These are phyloP conservation scores for Quillaja saponaria DNA, from an alignment of 306 rosid genomes.

Conservation along the genomic window DNA sequence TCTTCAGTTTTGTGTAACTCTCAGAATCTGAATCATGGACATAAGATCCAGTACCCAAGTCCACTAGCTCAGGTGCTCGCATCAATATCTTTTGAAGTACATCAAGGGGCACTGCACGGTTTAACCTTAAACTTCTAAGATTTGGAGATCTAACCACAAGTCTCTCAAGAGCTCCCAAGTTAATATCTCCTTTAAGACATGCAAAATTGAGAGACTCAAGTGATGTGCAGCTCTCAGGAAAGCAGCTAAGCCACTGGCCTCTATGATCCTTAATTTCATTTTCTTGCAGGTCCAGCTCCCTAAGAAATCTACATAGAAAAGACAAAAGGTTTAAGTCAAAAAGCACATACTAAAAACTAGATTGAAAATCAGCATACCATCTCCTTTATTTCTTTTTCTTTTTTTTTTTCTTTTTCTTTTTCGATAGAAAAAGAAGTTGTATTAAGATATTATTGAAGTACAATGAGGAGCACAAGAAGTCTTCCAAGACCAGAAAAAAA, in stretches of 20 bases:
- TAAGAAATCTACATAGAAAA: slow-evolving; percentile 52
- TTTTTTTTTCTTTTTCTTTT: too few species aligned
- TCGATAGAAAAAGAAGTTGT: too few species aligned
- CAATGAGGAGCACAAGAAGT: too few species aligned
- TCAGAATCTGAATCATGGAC: slow-evolving; percentile 54
- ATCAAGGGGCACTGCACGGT: slow-evolving; percentile 69
- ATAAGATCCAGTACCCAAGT: slow-evolving; percentile 79
- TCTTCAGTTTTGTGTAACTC: slow-evolving; percentile 43
- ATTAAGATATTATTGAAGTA: too few species aligned
- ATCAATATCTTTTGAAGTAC: slow-evolving; percentile 55
- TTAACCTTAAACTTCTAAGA: slow-evolving; percentile 72
- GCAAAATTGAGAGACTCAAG: slow-evolving; percentile 85
- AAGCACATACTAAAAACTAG: not conserved
- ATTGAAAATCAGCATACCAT: not conserved
- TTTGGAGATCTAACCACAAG: slow-evolving; percentile 86
- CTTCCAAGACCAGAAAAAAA: too few species aligned
- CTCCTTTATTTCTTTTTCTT: too few species aligned
- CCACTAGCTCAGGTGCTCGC: slow-evolving; percentile 73
- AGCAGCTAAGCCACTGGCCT: slow-evolving; percentile 92
- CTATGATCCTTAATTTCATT: slow-evolving; percentile 80
- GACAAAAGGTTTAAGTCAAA: not conserved
- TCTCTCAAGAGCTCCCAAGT: slow-evolving; percentile 70
- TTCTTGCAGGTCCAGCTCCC: slow-evolving; percentile 95
- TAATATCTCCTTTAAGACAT: slow-evolving; percentile 86
- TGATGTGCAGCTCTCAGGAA: slow-evolving; percentile 79